A percentile compares a stretch with the other conserved stretches of the same genome.
These are phyloP conservation scores for Sarocladiaceae sp. DNA, from an alignment of 2,329 filamentous ascomycete genomes.

Conservation along the genomic window DNA sequence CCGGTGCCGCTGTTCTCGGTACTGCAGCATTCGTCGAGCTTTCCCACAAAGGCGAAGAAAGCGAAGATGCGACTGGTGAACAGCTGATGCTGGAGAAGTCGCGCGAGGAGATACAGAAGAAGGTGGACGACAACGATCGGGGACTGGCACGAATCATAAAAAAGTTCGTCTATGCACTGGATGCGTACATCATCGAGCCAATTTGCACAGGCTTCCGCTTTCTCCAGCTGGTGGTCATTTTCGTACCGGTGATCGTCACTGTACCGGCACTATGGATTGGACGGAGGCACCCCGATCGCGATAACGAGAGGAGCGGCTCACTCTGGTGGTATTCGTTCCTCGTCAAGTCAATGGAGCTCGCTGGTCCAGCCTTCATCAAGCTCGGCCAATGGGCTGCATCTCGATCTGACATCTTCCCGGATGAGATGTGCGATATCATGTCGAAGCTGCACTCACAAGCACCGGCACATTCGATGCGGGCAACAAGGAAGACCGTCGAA, in stretches of 20 bases:
- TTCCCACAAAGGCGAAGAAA: constrained; percentile 46
- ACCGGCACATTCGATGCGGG: constrained; percentile 79
- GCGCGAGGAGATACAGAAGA: constrained; percentile 69
- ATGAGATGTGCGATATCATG: constrained; percentile 88
- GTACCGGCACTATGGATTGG: constrained; percentile 83
- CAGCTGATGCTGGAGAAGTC: constrained; percentile 83
- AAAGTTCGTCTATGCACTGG: constrained; percentile 61
- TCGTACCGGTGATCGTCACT: constrained; percentile 80
- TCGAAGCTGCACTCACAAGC: constrained; percentile 92
- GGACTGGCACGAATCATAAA: constrained; percentile 56
- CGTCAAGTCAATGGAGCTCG: constrained; percentile 84
- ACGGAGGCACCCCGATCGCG: constrained; percentile 52
- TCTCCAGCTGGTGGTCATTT: constrained; percentile 79
- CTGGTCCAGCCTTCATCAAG: constrained; percentile 97
- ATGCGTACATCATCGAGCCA: constrained; percentile 76
- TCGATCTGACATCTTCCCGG: constrained; percentile 91
- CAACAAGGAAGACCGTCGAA: constrained; percentile 74
- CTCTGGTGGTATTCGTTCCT: constrained; percentile 94
- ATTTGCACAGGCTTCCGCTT: constrained; percentile 85
- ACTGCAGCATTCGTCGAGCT: constrained; percentile 55
- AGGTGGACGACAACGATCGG: constrained; percentile 56
- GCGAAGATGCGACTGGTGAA: constrained; percentile 63
- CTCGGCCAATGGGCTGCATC: constrained; percentile 98
- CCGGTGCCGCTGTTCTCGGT: constrained; percentile 41
- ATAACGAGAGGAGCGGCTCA: constrained; percentile 75